Base-by-base conservation (phyloP, 495 filamentous ascomycete genomes). In the Trichoderma orchidacearum region DNA sequence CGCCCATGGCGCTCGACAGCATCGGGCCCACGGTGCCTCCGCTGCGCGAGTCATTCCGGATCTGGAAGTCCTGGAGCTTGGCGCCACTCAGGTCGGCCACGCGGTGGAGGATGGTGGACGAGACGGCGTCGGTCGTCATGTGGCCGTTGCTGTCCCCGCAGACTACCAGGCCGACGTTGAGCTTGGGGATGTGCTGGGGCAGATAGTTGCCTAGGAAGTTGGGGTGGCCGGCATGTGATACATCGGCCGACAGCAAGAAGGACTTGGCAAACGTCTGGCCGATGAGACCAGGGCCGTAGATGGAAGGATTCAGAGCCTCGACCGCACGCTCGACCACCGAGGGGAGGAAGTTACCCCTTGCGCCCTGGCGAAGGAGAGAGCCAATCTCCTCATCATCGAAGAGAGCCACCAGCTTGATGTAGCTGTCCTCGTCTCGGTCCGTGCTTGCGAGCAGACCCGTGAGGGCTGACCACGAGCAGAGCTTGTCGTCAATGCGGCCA, bases 341-440 rank as follows among this genome's bases (percentile, higher is more conserved):
- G 54, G 87, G 83, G 56, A 95, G 79, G 72, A 95, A 90, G 73
- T 96, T 96, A 51, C 88, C 83, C 23, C 80, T 77, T 2, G 93
- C 93, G 56, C 93, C 93, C 69, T 98, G 92, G 35, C 93, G 86
- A 55, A 96, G 81, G 3, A 87, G 72, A 38, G 86, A 90, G 56
- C 93, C 93, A 60, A 98, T 93, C 66, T 98, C 93, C 65, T 98
- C 93, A 63, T 95, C 87, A 65, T 98, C 93, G 66, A 96, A 96
- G 64, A 95, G 84, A 25, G 83, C 89, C 30, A 93, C 87, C 56
- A 95, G 72, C 72, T 90, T 90, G 64, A 98, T 83, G 35, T 82
- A 76, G 53, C 81, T 78, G 21, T 72, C 66, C 29, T 72, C 70
- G 56, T 71, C 67, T 50, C 69, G 58, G 38, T 83, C 77, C 12